These are phyloP conservation scores for Penicillium daleae DNA, from an alignment of 495 filamentous ascomycete species.

Conservation along the genomic window DNA sequence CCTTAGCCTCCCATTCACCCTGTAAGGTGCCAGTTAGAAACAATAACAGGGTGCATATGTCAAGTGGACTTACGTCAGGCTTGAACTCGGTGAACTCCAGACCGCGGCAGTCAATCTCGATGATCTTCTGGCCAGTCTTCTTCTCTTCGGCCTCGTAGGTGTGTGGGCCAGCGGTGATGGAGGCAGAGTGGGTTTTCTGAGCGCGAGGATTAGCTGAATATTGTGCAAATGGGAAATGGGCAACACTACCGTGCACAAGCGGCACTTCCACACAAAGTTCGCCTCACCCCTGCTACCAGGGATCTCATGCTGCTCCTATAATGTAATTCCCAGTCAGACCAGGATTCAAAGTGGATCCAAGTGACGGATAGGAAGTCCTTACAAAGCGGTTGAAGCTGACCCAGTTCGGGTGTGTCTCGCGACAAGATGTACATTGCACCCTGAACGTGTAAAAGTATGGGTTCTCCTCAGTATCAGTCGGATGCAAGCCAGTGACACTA, in stretches of 20 bases:
- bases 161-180: constrained; percentile 71
- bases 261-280: constrained; percentile 98
- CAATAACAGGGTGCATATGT: not conserved
- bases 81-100: constrained; percentile 91
- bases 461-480: constrained; percentile 74
- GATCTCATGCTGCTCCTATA: constrained; percentile 80
- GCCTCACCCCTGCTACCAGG: constrained; percentile 92
- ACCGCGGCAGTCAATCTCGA: constrained; percentile 91
- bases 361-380: constrained; percentile 37
- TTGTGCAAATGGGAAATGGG: not conserved
- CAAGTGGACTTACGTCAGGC: constrained; percentile 65
- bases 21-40: constrained; percentile 29
- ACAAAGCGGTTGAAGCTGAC: constrained; percentile 90
- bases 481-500: constrained; percentile 88
- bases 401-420: constrained; percentile 86
- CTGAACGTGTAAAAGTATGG: constrained; percentile 96
- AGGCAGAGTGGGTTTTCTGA: constrained; percentile 67
- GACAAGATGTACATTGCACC: constrained; percentile 94
- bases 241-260: constrained; percentile 75
- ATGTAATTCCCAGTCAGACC: not conserved
- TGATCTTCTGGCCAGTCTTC: constrained; percentile 71
- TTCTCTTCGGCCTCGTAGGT: constrained; percentile 65
- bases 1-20: constrained; percentile 90
- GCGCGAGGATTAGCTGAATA: not conserved
- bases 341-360: not conserved